Percentiles rank a stretch among this genome's conserved stretches.
Evolutionary conservation across 768 basidiomycete species (phyloP).

Genomic region (Trametes gibbosa): DNA sequence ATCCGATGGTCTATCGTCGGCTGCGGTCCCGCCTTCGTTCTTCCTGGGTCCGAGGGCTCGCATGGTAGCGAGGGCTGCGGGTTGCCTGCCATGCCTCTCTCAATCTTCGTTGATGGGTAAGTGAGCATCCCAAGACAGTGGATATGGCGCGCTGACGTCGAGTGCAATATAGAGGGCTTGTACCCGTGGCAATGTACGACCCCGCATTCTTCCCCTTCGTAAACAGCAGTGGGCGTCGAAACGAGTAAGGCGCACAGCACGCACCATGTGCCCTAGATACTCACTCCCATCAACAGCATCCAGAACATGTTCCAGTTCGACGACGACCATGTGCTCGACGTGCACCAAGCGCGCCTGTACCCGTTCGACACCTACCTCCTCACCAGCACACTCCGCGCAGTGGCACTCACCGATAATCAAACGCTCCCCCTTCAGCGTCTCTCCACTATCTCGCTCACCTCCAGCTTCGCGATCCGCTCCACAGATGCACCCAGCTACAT

Average conservation of each 20-base stretch:
- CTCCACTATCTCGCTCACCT: slow-evolving; percentile 42
- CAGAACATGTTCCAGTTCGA: slow-evolving; percentile 57
- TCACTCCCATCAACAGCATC: slow-evolving; percentile 34
- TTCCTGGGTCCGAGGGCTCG: slow-evolving; percentile 44
- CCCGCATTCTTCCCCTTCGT: slow-evolving; percentile 45
- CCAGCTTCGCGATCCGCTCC: slow-evolving; percentile 45
- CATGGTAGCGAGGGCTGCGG: slow-evolving; percentile 48
- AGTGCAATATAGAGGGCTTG: too few relatives aligned
- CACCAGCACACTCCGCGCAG: slow-evolving; percentile 45
- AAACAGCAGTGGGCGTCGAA: slow-evolving; percentile 38
- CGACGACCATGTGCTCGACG: slow-evolving; percentile 54
- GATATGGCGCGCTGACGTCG: too few relatives aligned
- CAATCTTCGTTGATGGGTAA: slow-evolving; percentile 51
- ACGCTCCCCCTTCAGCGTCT: slow-evolving; percentile 43
- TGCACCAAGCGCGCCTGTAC: slow-evolving; percentile 51
- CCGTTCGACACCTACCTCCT: slow-evolving; percentile 57
- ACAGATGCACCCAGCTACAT: slow-evolving; percentile 39
- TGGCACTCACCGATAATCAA: slow-evolving; percentile 31
- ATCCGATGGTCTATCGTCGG: slow-evolving; percentile 56
- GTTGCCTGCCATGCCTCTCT: slow-evolving; percentile 40
- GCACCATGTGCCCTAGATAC: neutral
- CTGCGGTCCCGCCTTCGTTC: slow-evolving; percentile 45
- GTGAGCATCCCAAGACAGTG: too few relatives aligned
- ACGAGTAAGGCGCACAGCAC: slow-evolving; percentile 34
- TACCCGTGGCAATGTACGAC: slow-evolving; percentile 43